These are phyloP conservation scores for Ustilago curta DNA, from an alignment of 1,284 basidiomycete genomes.

Conservation along the genomic window DNA sequence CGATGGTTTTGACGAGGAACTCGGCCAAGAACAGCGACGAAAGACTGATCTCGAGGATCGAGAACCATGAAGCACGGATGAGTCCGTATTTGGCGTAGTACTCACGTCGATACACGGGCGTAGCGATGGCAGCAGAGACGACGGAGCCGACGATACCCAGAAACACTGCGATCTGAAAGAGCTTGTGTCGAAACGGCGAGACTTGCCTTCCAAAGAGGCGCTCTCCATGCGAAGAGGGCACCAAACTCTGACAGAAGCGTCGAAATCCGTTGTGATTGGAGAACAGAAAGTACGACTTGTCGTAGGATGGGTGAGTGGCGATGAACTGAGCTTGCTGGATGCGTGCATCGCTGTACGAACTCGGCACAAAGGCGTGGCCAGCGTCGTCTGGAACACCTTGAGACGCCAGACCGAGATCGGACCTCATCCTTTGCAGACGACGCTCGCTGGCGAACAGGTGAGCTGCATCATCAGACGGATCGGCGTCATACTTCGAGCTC, in stretches of 20 bases:
- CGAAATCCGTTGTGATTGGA: slow-evolving; percentile 83
- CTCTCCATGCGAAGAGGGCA: slow-evolving; percentile 83
- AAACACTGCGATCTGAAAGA: slow-evolving; percentile 82
- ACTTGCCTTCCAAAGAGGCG: slow-evolving; percentile 74
- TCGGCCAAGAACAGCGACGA: slow-evolving; percentile 83
- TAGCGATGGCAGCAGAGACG: slow-evolving; percentile 85
- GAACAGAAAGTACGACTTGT: slow-evolving; percentile 90
- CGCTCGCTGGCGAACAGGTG: slow-evolving; percentile 76
- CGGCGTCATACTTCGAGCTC: slow-evolving; percentile 31
- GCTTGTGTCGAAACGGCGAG: slow-evolving; percentile 74
- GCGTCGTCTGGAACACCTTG: slow-evolving; percentile 33
- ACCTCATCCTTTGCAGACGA: slow-evolving; percentile 72
- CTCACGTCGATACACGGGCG: slow-evolving; percentile 83
- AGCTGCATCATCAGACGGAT: slow-evolving; percentile 62
- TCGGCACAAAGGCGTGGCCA: slow-evolving; percentile 61
- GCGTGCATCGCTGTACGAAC: slow-evolving; percentile 76
- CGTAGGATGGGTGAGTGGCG: slow-evolving; percentile 86
- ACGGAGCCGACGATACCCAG: slow-evolving; percentile 85
- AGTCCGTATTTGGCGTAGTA: slow-evolving; percentile 78
- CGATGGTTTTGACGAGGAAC: slow-evolving; percentile 89
- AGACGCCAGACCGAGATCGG: slow-evolving; percentile 60
- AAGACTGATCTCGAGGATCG: slow-evolving; percentile 82
- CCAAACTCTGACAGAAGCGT: slow-evolving; percentile 83
- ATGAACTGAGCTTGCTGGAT: slow-evolving; percentile 89
- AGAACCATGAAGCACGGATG: slow-evolving; percentile 84